Percentiles rank a stretch among this genome's conserved stretches.
phyloP scores from a whole-genome alignment of 768 basidiomycete species.

The Boletus fagicola region DNA sequence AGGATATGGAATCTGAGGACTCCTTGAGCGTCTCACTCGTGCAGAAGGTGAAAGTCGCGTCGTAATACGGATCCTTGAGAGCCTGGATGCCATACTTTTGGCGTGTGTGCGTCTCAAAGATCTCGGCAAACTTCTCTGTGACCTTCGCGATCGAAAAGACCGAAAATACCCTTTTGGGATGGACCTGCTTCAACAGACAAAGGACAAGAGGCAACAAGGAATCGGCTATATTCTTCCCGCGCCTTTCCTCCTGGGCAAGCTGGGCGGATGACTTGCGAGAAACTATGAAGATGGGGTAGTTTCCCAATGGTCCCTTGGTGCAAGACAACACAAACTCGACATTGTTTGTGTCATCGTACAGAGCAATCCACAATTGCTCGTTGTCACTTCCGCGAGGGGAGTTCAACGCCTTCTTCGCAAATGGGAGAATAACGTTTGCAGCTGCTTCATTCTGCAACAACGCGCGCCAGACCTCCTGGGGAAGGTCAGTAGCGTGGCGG shows the following conservation, averaged over 20 bases:
- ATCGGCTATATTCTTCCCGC: slow-evolving; percentile 1
- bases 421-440: slow-evolving; percentile 43
- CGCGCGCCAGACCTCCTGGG: slow-evolving; percentile 28
- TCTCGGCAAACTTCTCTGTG: slow-evolving; percentile 41
- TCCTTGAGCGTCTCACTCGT: slow-evolving; percentile 41
- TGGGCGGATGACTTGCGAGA: slow-evolving; percentile 13
- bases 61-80: slow-evolving; percentile 52
- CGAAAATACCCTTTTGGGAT: slow-evolving; percentile 43
- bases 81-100: slow-evolving; percentile 19
- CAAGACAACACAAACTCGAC: slow-evolving; percentile 14
- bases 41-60: slow-evolving; percentile 57
- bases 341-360: slow-evolving; percentile 17
- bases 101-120: slow-evolving; percentile 41
- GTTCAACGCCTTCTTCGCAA: slow-evolving; percentile 32
- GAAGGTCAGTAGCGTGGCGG: slow-evolving; percentile 16
- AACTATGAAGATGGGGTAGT: slow-evolving; percentile 19
- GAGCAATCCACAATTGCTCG: slow-evolving; percentile 34
- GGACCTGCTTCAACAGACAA: slow-evolving; percentile 14
- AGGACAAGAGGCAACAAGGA: slow-evolving; percentile 11
- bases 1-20: neutral
- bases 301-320: neutral
- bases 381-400: neutral
- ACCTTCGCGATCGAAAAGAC: slow-evolving; percentile 57
- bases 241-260: slow-evolving; percentile 13
- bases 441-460: slow-evolving; percentile 30